These are phyloP conservation scores for Cicer pinnatifidum DNA, from an alignment of 306 rosid species.

Conservation along the genomic window DNA sequence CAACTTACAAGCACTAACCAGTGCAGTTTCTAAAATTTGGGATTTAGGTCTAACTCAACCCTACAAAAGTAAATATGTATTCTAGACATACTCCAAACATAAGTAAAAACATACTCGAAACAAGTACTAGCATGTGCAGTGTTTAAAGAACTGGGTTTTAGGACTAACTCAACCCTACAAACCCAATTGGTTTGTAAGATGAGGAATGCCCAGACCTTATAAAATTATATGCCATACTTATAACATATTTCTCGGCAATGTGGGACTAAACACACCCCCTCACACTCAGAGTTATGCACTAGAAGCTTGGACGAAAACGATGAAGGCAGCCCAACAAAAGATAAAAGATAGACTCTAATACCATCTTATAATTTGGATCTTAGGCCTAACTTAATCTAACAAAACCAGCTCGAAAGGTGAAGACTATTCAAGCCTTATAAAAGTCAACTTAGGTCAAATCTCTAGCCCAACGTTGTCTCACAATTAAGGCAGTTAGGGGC, in stretches of 20 bases:
- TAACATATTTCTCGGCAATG: neutral
- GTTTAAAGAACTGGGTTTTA: neutral
- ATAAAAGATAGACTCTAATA: neutral
- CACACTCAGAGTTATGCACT: neutral
- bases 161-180: neutral
- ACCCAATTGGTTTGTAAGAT: neutral
- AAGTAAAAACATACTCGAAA: no score
- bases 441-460: neutral
- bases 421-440: neutral
- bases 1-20: neutral
- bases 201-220: neutral
- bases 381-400: neutral
- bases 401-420: neutral
- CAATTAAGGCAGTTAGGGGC: neutral
- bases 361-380: neutral
- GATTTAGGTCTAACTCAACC: neutral
- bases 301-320: neutral
- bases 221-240: neutral
- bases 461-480: neutral
- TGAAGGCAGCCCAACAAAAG: neutral
- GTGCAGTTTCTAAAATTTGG: neutral
- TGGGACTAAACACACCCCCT: neutral
- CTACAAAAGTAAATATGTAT: neutral
- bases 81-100: no score
- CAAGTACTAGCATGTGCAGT: no score